Conservation (phyloP, 2,329 filamentous ascomycete species). For the Penicillium digitatum region DNA sequence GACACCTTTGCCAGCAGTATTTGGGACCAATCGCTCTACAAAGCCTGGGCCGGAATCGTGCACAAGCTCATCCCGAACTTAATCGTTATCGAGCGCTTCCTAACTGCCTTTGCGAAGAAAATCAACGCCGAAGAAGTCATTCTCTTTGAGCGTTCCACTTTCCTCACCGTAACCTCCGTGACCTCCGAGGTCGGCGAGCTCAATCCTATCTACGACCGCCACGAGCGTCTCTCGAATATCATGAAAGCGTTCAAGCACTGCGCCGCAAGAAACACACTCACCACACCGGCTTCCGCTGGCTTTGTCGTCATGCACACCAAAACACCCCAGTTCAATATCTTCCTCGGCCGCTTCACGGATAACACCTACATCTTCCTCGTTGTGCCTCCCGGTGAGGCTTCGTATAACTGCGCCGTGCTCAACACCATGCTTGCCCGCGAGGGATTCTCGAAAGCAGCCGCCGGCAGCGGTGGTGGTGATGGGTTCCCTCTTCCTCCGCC, state of each 20-base stretch:
- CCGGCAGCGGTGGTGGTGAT: constrained; percentile 41
- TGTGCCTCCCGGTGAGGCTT: constrained; percentile 82
- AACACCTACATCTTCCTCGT: constrained; percentile 96
- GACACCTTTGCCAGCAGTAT: constrained; percentile 94
- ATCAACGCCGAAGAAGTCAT: constrained; percentile 92
- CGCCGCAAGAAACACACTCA: constrained; percentile 45
- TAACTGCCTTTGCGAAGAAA: constrained; percentile 74
- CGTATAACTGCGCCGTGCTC: constrained; percentile 84
- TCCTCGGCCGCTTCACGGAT: constrained; percentile 91
- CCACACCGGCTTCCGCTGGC: constrained; percentile 41
- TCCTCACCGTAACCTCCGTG: constrained; percentile 92
- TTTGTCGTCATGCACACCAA: constrained; percentile 49
- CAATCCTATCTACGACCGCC: constrained; percentile 88
- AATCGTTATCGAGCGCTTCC: constrained; percentile 77
- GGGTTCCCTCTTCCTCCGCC: constrained; percentile 39
- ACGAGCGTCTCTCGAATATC: constrained; percentile 93
- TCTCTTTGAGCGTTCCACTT: constrained; percentile 91
- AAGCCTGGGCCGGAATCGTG: constrained; percentile 97
- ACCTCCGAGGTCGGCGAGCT: constrained; percentile 67
- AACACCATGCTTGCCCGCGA: constrained; percentile 84
- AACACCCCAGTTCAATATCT: constrained; percentile 74
- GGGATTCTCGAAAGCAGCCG: constrained; percentile 66
- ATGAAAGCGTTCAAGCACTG: constrained; percentile 97
- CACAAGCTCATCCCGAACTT: constrained; percentile 97
- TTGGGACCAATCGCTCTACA: constrained; percentile 97